These are phyloP conservation scores for Grosmannia clavigera DNA, from an alignment of 2,329 filamentous ascomycete species.

Conservation along the genomic window DNA sequence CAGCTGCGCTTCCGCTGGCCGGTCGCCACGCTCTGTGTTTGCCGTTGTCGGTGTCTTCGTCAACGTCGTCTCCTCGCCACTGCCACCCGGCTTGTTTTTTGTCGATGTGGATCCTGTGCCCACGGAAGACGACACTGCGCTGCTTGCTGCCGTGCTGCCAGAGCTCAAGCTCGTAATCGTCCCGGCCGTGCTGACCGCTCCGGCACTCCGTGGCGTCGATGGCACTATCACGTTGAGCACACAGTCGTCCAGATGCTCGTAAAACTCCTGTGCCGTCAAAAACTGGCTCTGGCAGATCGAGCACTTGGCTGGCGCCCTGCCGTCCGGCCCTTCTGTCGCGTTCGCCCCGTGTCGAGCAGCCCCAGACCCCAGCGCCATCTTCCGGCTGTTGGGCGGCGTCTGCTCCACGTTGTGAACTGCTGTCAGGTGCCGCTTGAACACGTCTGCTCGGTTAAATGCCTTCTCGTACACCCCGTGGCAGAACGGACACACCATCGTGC, in stretches of 20 bases:
- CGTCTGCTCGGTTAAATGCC: slow-evolving; percentile 90
- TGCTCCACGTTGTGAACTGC: slow-evolving; percentile 92
- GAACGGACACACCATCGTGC: slow-evolving; percentile 95
- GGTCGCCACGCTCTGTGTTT: slow-evolving; percentile 9
- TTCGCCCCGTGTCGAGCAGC: slow-evolving; percentile 6
- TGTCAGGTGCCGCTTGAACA: slow-evolving; percentile 92
- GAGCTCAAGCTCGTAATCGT: neutral
- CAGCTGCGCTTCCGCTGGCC: neutral
- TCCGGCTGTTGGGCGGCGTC: slow-evolving; percentile 78
- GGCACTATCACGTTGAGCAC: slow-evolving; percentile 48
- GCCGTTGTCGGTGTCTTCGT: slow-evolving; percentile 17
- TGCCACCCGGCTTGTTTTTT: neutral
- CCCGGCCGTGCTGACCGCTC: neutral
- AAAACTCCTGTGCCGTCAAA: slow-evolving; percentile 84
- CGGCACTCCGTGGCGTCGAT: slow-evolving; percentile 21
- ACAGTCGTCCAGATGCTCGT: slow-evolving; percentile 76
- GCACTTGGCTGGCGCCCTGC: slow-evolving; percentile 50
- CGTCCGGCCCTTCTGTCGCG: slow-evolving; percentile 6
- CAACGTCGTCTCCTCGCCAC: slow-evolving; percentile 9
- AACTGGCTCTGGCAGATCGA: slow-evolving; percentile 78
- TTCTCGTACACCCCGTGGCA: slow-evolving; percentile 87
- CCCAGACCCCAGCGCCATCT: slow-evolving; percentile 39
- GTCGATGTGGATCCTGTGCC: too few relatives aligned
- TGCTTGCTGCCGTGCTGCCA: neutral
- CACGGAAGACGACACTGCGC: neutral